Conservation (phyloP, 2,329 filamentous ascomycete genomes). For the Elsinoe necatrix region DNA sequence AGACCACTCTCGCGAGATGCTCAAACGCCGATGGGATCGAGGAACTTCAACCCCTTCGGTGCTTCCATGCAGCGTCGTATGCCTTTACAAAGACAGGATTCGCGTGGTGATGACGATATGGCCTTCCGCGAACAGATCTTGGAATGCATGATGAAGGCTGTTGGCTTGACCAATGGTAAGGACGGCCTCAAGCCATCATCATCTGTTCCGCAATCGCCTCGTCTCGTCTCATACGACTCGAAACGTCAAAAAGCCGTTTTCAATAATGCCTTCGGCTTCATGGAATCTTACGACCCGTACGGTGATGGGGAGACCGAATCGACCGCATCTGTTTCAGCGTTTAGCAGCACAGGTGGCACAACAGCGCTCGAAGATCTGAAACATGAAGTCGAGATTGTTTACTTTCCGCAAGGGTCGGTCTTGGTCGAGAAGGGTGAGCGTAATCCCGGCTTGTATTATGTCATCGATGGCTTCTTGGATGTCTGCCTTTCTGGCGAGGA, state of each 20-base stretch:
- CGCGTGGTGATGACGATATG: conserved; percentile 69
- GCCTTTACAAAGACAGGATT: conserved; percentile 62
- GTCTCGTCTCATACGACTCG: conserved; percentile 74
- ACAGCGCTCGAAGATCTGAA: conserved; percentile 72
- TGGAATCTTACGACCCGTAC: conserved; percentile 71
- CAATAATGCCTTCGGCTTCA: conserved; percentile 82
- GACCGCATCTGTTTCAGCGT: conserved; percentile 44
- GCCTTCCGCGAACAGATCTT: conserved; percentile 83
- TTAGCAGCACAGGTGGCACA: conserved; percentile 48
- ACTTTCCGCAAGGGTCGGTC: conserved; percentile 88
- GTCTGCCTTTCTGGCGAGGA: conserved; percentile 73
- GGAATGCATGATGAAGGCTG: conserved; percentile 90
- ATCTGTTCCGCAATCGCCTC: conserved; percentile 78
- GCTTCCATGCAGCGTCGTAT: conserved; percentile 27
- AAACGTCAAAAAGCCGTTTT: conserved; percentile 71
- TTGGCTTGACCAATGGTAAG: conserved; percentile 67
- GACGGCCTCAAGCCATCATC: conserved; percentile 57
- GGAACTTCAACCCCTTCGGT: conserved; percentile 35
- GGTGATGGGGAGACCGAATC: conserved; percentile 82
- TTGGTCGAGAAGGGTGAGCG: conserved; percentile 93
- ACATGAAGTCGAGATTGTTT: conserved; percentile 93
- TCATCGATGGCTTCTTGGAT: conserved; percentile 93
- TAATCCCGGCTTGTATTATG: conserved; percentile 95
- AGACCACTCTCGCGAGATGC: conserved; percentile 31
- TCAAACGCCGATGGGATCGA: conserved; percentile 38